phyloP scores from a whole-genome alignment of 345 rosid species.

The Boechera divaricarpa region DNA sequence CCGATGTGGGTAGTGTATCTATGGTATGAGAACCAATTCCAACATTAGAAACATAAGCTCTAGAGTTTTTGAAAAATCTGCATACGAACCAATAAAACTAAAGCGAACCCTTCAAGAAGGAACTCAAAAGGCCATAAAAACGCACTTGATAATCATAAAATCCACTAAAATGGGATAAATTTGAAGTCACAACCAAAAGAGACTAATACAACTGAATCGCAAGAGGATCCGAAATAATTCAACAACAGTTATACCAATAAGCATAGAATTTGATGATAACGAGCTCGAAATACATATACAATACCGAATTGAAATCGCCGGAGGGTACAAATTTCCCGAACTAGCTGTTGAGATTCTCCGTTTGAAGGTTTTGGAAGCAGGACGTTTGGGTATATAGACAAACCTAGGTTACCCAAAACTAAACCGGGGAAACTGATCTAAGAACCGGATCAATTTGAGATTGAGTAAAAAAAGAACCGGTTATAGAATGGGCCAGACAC shows the following conservation, averaged over 20 bases:
- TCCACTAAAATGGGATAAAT: neutral
- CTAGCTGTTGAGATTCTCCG: conserved; percentile 1
- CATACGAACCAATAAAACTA: neutral
- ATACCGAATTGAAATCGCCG: conserved; percentile 23
- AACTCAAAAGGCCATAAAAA: neutral
- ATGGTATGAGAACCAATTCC: neutral
- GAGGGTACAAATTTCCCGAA: neutral
- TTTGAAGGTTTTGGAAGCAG: neutral
- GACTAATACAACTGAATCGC: conserved; percentile 5
- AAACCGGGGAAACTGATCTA: conserved; percentile 16
- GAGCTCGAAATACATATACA: neutral
- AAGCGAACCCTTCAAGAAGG: neutral
- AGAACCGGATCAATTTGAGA: neutral
- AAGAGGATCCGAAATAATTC: conserved; percentile 11
- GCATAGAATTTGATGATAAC: neutral
- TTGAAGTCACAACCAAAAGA: conserved; percentile 14
- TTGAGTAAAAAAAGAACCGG: conserved; percentile 1
- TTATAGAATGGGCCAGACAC: conserved; percentile 13
- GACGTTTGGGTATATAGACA: neutral
- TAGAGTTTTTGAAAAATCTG: neutral
- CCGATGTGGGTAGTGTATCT: neutral
- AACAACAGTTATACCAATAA: neutral
- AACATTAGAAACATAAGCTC: neutral
- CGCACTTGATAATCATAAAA: neutral
- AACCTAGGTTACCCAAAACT: neutral